A percentile compares a stretch with the other conserved stretches of the same genome.
Conservation (phyloP, 768 basidiomycete species). For the Leccinum broughii region DNA sequence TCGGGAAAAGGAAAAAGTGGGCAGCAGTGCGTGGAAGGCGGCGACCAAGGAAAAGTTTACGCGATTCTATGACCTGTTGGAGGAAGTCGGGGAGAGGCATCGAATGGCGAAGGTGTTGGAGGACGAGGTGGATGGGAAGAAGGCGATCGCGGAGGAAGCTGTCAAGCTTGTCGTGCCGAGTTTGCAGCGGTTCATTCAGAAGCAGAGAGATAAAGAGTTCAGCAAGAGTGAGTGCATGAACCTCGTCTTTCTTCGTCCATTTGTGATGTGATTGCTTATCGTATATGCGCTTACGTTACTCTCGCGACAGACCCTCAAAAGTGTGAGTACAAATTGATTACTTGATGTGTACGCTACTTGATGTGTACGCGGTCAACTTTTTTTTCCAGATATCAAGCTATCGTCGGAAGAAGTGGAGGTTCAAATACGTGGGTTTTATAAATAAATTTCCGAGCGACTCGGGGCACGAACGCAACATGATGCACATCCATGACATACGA, state of each 20-base stretch:
- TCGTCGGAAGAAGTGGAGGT: constrained; percentile 72
- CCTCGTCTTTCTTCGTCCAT: neutral
- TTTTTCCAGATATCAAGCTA: constrained; percentile 71
- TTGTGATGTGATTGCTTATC: neutral
- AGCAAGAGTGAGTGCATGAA: constrained; percentile 65
- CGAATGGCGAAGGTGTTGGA: constrained; percentile 65
- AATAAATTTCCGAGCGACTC: constrained; percentile 9
- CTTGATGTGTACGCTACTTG: neutral
- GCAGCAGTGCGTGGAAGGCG: constrained; percentile 45
- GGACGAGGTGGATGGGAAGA: constrained; percentile 63
- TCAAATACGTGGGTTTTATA: constrained; percentile 66
- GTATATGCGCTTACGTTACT: constrained; percentile 3
- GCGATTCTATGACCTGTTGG: constrained; percentile 76
- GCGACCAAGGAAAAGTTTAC: constrained; percentile 82
- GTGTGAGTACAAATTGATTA: constrained; percentile 37
- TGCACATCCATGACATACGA: neutral
- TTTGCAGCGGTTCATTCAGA: constrained; percentile 72
- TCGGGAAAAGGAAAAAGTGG: constrained; percentile 45
- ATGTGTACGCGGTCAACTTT: constrained; percentile 10
- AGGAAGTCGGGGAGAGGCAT: constrained; percentile 79
- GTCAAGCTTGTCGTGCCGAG: constrained; percentile 75
- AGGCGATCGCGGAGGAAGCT: constrained; percentile 67
- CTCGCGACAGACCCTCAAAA: constrained; percentile 48
- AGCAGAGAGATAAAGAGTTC: constrained; percentile 78
- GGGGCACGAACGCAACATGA: neutral